These are phyloP conservation scores for Termitomyces sp. DNA, from an alignment of 768 basidiomycete genomes.

Conservation along the genomic window DNA sequence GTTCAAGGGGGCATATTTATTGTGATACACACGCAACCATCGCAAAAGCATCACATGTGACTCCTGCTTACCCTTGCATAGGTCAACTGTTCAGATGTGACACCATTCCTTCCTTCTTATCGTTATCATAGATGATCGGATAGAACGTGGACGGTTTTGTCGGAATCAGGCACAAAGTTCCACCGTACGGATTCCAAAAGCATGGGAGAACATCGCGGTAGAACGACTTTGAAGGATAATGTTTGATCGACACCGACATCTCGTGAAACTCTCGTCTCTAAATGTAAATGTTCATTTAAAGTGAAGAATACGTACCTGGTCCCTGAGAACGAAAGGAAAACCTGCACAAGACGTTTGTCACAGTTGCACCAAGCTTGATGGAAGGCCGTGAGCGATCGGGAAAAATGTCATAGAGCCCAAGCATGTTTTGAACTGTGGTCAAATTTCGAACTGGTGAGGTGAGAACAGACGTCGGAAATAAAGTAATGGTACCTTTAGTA, in stretches of 20 bases:
- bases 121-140: slow-evolving; percentile 8
- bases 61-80: not conserved
- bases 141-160: not conserved
- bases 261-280: not conserved
- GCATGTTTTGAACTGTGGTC: not conserved
- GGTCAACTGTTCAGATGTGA: not conserved
- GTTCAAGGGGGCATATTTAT: not conserved
- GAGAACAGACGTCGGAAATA: not conserved
- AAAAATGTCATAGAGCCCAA: not conserved
- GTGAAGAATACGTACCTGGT: not conserved
- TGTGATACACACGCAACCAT: not conserved
- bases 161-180: not conserved
- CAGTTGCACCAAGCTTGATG: not conserved
- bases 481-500: not conserved
- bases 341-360: not conserved
- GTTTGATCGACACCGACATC: not conserved
- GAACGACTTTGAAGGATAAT: slow-evolving; percentile 2
- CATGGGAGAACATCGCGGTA: not conserved
- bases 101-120: slow-evolving; percentile 4
- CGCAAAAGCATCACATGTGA: slow-evolving; percentile 3
- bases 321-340: not conserved
- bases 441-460: not conserved
- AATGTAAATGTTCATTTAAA: not conserved
- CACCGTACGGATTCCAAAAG: not conserved
- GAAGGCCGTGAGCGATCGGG: not conserved